phyloP scores from a whole-genome alignment of 2,329 filamentous ascomycete genomes.

The Incumbomyces lentus region DNA sequence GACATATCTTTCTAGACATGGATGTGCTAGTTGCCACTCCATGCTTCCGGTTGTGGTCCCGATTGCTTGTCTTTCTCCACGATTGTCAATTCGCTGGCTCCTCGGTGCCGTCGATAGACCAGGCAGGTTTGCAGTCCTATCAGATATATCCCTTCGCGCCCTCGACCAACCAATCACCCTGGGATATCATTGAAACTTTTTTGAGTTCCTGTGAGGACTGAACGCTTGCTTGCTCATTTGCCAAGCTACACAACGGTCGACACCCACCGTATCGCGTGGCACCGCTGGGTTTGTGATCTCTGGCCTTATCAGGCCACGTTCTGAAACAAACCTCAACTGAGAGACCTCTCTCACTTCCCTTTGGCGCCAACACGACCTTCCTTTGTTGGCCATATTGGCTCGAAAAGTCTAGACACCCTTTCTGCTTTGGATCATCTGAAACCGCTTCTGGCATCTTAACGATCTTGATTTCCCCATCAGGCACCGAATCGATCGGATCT shows the following conservation, averaged over 20 bases:
- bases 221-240: background rate
- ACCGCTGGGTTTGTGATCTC: background rate
- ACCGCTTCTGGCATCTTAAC: background rate
- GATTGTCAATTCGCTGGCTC: too few species aligned
- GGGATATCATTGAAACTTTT: background rate
- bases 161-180: constrained; percentile 2
- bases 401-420: background rate
- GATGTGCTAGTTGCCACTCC: too few species aligned
- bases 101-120: too few species aligned
- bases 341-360: constrained; percentile 1
- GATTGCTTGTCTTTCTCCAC: too few species aligned
- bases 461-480: constrained; percentile 2
- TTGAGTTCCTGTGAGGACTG: too few species aligned
- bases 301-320: constrained; percentile 5
- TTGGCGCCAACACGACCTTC: constrained; percentile 5
- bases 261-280: background rate
- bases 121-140: background rate
- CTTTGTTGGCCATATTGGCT: background rate
- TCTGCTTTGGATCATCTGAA: constrained; percentile 5
- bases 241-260: background rate
- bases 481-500: background rate
- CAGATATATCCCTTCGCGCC: background rate
- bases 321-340: background rate
- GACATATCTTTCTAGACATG: too few species aligned
- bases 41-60: too few species aligned